Evolutionary conservation across 352 stramenopile genomes (phyloP), one percentile per base, ranked within the genome.

Genomic region (Pythium sukuiense): DNA sequence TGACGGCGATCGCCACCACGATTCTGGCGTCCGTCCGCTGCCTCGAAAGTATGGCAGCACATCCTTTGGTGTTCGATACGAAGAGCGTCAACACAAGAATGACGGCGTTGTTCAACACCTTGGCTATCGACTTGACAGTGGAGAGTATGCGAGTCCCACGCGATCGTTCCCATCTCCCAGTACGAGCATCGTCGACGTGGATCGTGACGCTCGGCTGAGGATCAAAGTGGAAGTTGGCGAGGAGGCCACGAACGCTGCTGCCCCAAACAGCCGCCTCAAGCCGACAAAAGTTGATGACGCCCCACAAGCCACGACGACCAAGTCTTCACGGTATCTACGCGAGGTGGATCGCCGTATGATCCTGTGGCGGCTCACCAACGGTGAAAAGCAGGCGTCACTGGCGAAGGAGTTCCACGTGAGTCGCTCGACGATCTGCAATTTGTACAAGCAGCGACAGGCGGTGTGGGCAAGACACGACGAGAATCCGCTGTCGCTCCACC

Each of bases 401-500:
- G 77, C 77, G 26, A 83, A 84, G 52, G 78, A 86, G 26, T 85
- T 81, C 57, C 62, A 66, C 12, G 80, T 84, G 20, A 89, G 72
- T 16, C 78, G 80, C 14, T 73, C 78, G 30, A 76, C 80, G 3
- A 84, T 88, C 53, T 87, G 78, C 57, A 85, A 88, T 35, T 53
- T 88, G 8, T 82, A 76, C 59, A 84, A 87, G 30, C 72, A 84
- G 12, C 73, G 71, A 9, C 66, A 81, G n/a, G 32, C 69, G 1
- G 72, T 87, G 1, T 30, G 81, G 6, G 71, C 77, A 3, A 72
- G 80, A 9, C 54, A 61, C 33, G 55, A 81, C 46, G 71, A 78
- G 63, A 66, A 88, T 49, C 74, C 76, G 29, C 50, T 84, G 20
- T 72, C 70, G 0, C 83, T 82, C 33, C 77, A 85, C 30, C 74